A percentile compares a stretch with the other conserved stretches of the same genome.
phyloP scores from a whole-genome alignment of 768 basidiomycete genomes.

The Lentinula edodes region DNA sequence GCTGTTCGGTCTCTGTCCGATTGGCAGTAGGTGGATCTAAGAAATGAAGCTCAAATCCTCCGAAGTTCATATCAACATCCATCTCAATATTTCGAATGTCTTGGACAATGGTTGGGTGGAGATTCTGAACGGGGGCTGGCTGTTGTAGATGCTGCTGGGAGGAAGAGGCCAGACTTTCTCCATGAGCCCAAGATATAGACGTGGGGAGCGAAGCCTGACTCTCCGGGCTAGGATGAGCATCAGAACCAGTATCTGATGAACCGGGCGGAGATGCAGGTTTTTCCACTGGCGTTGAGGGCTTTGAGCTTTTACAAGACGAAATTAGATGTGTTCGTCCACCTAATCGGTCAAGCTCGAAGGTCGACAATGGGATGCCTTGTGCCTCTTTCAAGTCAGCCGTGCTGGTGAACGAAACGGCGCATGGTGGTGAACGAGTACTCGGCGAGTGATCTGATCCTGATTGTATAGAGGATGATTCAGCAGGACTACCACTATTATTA shows the following conservation, averaged over 20 bases:
- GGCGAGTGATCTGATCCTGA: not conserved
- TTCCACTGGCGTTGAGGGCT: not conserved
- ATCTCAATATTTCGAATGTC: slow-evolving; percentile 39
- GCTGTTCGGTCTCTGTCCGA: not conserved
- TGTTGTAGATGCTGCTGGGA: slow-evolving; percentile 3
- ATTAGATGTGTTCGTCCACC: slow-evolving; percentile 49
- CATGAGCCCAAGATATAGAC: not conserved
- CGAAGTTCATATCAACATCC: slow-evolving; percentile 1
- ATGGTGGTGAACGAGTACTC: not conserved
- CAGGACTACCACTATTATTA: not conserved
- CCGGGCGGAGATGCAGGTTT: not conserved
- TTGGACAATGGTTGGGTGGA: slow-evolving; percentile 50
- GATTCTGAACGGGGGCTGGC: slow-evolving; percentile 12
- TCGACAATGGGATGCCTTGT: slow-evolving; percentile 21
- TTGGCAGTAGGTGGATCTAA: not conserved
- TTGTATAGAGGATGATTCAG: slow-evolving; percentile 1
- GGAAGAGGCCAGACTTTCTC: not conserved
- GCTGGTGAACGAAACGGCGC: slow-evolving; percentile 9
- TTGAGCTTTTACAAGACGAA: slow-evolving; percentile 10
- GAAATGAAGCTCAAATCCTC: not conserved
- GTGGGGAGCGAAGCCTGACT: not conserved
- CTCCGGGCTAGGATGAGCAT: not conserved
- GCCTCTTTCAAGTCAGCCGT: slow-evolving; percentile 11
- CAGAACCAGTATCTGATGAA: not conserved
- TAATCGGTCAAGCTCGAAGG: slow-evolving; percentile 48